Percentiles rank a stretch among this genome's conserved stretches.
phyloP scores from a whole-genome alignment of 202 grass and related monocot genomes.

The Bolboschoenoplectus hybrid region DNA sequence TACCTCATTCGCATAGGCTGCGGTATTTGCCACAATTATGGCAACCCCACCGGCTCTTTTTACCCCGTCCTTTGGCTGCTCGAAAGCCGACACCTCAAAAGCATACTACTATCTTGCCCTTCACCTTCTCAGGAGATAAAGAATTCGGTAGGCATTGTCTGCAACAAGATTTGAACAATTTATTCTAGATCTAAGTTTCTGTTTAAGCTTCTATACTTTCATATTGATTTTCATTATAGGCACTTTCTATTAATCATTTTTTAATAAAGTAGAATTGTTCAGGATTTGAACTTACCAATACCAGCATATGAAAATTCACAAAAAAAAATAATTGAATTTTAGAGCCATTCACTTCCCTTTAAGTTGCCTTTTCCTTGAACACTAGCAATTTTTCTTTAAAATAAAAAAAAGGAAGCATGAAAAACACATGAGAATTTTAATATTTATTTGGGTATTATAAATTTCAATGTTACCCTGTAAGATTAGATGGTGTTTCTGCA shows the following conservation, averaged over 20 bases:
- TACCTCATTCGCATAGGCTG: constrained; percentile 62
- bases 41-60: constrained; percentile 79
- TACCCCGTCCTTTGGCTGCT: constrained; percentile 75
- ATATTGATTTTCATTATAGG: no score
- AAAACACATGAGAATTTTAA: not conserved
- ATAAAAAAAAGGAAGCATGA: no score
- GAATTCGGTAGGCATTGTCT: constrained; percentile 93
- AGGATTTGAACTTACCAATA: no score
- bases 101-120: constrained; percentile 86
- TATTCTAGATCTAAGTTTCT: not conserved
- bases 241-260: no score
- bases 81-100: constrained; percentile 63
- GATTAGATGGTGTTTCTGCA: constrained; percentile 57
- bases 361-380: no score
- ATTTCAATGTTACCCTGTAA: constrained; percentile 53
- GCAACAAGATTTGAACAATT: not conserved
- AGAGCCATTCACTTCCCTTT: no score
- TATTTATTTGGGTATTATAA: not conserved
- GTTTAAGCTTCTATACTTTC: no score
- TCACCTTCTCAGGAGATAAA: constrained; percentile 53
- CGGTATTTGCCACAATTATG: constrained; percentile 73
- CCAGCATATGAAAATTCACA: no score
- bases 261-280: no score
- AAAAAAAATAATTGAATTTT: no score
- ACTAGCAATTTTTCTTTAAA: no score